Conservation (phyloP, 2,329 filamentous ascomycete species). For the Dryadomyces quercus-mongolicae region DNA sequence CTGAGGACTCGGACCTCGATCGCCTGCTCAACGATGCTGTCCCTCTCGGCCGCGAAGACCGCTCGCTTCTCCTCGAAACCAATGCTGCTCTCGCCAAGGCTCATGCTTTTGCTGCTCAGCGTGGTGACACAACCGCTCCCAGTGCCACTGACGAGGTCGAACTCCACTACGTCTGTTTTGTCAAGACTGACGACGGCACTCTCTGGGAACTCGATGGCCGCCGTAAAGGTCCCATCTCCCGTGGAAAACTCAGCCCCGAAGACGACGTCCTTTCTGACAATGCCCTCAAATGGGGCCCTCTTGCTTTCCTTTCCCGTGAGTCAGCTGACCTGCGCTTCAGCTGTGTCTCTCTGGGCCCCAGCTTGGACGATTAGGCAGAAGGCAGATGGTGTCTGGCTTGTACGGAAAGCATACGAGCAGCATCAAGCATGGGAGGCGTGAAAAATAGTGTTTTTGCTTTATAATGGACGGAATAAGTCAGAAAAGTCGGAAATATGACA, state of each 20-base stretch:
- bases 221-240: slow-evolving; percentile 41
- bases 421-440: neutral
- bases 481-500: neutral
- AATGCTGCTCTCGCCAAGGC: slow-evolving; percentile 64
- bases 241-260: slow-evolving; percentile 40
- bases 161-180: slow-evolving; percentile 91
- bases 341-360: slow-evolving; percentile 41
- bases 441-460: neutral
- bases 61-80: slow-evolving; percentile 66
- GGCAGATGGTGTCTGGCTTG: no score
- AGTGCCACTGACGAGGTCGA: slow-evolving; percentile 72
- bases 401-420: neutral
- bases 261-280: slow-evolving; percentile 67
- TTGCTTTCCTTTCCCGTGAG: slow-evolving; percentile 44
- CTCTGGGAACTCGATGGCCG: slow-evolving; percentile 51
- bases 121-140: slow-evolving; percentile 70
- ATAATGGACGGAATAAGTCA: neutral
- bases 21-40: slow-evolving; percentile 58
- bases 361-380: slow-evolving; percentile 23
- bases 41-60: slow-evolving; percentile 50
- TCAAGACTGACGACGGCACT: slow-evolving; percentile 56
- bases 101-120: slow-evolving; percentile 63
- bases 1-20: slow-evolving; percentile 43
- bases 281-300: slow-evolving; percentile 57
- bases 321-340: slow-evolving; percentile 45